These are phyloP conservation scores for Saprolegnia parasitica DNA, from an alignment of 352 stramenopile genomes.

Conservation along the genomic window DNA sequence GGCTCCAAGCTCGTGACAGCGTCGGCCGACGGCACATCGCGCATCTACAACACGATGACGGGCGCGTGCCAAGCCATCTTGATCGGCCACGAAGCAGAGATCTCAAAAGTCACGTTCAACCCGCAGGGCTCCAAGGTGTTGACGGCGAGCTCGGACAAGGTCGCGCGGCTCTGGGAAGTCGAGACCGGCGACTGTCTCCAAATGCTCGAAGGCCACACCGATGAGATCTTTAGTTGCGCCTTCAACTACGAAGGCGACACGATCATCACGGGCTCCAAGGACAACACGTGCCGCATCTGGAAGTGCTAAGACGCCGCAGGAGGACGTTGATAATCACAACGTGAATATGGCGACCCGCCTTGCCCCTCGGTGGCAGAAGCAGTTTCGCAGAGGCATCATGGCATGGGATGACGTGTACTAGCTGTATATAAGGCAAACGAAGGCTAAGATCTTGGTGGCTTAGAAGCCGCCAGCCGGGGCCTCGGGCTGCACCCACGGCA, in stretches of 20 bases:
- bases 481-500: slow-evolving; percentile 29
- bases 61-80: slow-evolving; percentile 91
- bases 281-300: slow-evolving; percentile 85
- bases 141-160: slow-evolving; percentile 92
- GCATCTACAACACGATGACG: slow-evolving; percentile 96
- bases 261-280: slow-evolving; percentile 93
- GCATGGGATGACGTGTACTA: no score
- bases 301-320: slow-evolving; percentile 35
- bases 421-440: no score
- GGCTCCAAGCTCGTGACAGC: slow-evolving; percentile 93
- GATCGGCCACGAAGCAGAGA: slow-evolving; percentile 93
- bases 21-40: slow-evolving; percentile 88
- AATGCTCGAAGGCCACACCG: slow-evolving; percentile 95
- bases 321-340: no score
- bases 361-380: no score
- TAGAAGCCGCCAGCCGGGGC: slow-evolving; percentile 11
- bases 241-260: slow-evolving; percentile 97
- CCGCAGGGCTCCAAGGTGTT: slow-evolving; percentile 92
- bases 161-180: slow-evolving; percentile 90
- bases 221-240: slow-evolving; percentile 95
- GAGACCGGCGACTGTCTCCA: slow-evolving; percentile 92
- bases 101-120: slow-evolving; percentile 95
- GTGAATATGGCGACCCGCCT: no score
- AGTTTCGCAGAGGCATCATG: no score
- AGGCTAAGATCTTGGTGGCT: background rate